Evolutionary conservation across 805 yeast genomes (phyloP).

Genomic region (Cyberlindnera suaveolens): DNA sequence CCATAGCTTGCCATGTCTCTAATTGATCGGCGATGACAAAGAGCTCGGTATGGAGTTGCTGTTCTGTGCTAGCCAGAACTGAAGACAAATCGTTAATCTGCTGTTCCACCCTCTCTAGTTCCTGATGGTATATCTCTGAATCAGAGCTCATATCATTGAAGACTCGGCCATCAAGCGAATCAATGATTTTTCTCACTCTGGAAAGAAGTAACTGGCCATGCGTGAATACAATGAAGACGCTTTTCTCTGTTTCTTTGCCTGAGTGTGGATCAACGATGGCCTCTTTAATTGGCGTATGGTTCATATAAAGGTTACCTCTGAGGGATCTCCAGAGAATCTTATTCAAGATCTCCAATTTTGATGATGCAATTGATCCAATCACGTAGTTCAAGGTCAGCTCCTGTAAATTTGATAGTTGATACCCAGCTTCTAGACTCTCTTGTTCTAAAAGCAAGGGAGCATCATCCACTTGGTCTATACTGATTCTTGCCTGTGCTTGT

Average conservation of each 20-base stretch:
- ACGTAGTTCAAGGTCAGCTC: conserved; percentile 24
- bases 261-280: conserved; percentile 58
- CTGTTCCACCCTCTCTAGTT: conserved; percentile 15
- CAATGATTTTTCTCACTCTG: conserved; percentile 77
- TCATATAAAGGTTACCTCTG: conserved; percentile 85
- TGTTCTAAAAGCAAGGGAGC: conserved; percentile 33
- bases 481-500: conserved; percentile 26
- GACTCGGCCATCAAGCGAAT: conserved; percentile 80
- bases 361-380: conserved; percentile 78
- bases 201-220: conserved; percentile 76
- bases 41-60: conserved; percentile 71
- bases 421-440: conserved; percentile 32
- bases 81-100: conserved; percentile 43
- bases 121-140: conserved; percentile 29
- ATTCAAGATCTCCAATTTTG: conserved; percentile 63
- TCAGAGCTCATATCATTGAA: conserved; percentile 44
- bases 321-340: conserved; percentile 87
- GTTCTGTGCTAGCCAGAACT: conserved; percentile 57
- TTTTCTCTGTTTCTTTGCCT: conserved; percentile 57
- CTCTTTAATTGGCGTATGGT: conserved; percentile 65
- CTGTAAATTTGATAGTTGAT: conserved; percentile 19
- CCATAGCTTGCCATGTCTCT: conserved; percentile 62
- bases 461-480: conserved; percentile 30
- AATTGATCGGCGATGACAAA: conserved; percentile 70
- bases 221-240: conserved; percentile 82